Percentiles rank a stretch among this genome's conserved stretches.
Evolutionary conservation across 2,329 filamentous ascomycete genomes (phyloP).

Genomic region (Ophiostoma fasciatum): DNA sequence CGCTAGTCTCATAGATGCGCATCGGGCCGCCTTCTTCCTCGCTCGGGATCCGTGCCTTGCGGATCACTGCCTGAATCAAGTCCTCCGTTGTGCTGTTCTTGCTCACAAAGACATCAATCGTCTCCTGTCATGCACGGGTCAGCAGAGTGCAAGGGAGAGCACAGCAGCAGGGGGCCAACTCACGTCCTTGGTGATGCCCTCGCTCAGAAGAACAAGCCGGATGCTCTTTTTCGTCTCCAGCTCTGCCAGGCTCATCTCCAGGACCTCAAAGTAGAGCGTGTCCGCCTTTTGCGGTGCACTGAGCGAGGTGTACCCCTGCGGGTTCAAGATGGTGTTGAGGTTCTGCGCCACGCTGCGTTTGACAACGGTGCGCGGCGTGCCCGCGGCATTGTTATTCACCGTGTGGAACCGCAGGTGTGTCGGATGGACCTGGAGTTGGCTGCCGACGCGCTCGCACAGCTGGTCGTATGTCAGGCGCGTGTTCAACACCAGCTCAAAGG

Average conservation of each 20-base stretch:
- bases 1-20: slow-evolving; percentile 69
- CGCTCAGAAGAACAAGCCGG: slow-evolving; percentile 70
- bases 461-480: slow-evolving; percentile 84
- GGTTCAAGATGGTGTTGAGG: slow-evolving; percentile 65
- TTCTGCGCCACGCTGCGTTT: slow-evolving; percentile 58
- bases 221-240: slow-evolving; percentile 83
- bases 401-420: slow-evolving; percentile 89
- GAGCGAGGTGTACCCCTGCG: slow-evolving; percentile 56
- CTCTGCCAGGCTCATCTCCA: slow-evolving; percentile 89
- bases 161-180: slow-evolving; percentile 18
- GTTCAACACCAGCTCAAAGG: slow-evolving; percentile 66
- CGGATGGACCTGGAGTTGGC: slow-evolving; percentile 59
- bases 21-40: slow-evolving; percentile 56
- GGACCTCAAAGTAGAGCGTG: slow-evolving; percentile 76
- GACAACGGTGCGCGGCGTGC: slow-evolving; percentile 63
- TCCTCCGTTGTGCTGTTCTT: slow-evolving; percentile 75
- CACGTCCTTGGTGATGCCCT: slow-evolving; percentile 85
- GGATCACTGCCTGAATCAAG: slow-evolving; percentile 58
- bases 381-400: slow-evolving; percentile 53
- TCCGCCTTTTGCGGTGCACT: slow-evolving; percentile 59
- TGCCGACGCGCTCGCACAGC: slow-evolving; percentile 68
- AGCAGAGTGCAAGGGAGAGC: no score
- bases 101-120: slow-evolving; percentile 68
- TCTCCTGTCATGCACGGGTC: slow-evolving; percentile 43
- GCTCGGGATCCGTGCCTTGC: slow-evolving; percentile 65